These are phyloP conservation scores for Phyllosticta paracitricarpa DNA, from an alignment of 2,329 filamentous ascomycete genomes.

Conservation along the genomic window DNA sequence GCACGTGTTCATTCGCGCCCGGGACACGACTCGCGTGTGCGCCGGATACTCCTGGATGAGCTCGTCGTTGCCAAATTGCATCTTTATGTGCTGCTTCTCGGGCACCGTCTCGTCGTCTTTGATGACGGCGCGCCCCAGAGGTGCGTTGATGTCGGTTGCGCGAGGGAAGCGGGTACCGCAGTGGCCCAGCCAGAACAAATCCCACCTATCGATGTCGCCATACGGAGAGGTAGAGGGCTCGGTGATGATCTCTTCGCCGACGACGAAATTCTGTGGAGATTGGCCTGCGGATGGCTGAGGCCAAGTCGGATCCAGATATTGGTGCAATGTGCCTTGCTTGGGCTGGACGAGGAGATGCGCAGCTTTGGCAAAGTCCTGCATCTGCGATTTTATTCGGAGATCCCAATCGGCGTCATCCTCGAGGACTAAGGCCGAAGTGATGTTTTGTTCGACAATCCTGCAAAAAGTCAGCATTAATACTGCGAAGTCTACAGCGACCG, in stretches of 20 bases:
- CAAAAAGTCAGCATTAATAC: background rate
- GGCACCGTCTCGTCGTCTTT: slow-evolving; percentile 17
- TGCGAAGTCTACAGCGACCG: background rate
- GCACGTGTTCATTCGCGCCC: slow-evolving; percentile 10
- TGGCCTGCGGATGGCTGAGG: slow-evolving; percentile 6
- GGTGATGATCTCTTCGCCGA: slow-evolving; percentile 10
- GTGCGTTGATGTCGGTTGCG: background rate
- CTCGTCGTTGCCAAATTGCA: slow-evolving; percentile 13
- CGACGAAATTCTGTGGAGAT: background rate
- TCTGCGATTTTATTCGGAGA: slow-evolving; percentile 14
- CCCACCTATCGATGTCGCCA: slow-evolving; percentile 26
- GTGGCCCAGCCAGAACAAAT: slow-evolving; percentile 28
- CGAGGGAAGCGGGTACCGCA: slow-evolving; percentile 19
- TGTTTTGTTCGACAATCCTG: slow-evolving; percentile 6
- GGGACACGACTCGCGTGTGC: slow-evolving; percentile 12
- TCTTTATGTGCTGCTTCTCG: slow-evolving; percentile 14
- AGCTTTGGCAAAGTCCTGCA: slow-evolving; percentile 14
- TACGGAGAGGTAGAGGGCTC: slow-evolving; percentile 18
- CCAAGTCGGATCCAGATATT: slow-evolving; percentile 13
- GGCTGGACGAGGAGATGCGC: slow-evolving; percentile 10
- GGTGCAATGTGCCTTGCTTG: slow-evolving; percentile 1
- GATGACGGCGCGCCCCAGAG: slow-evolving; percentile 17
- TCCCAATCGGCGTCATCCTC: slow-evolving; percentile 18
- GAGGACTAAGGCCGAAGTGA: slow-evolving; percentile 13
- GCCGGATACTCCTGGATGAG: slow-evolving; percentile 9